Base-by-base conservation (phyloP, 371 early-diverging fungal species). In the Apophysomyces variabilis region DNA sequence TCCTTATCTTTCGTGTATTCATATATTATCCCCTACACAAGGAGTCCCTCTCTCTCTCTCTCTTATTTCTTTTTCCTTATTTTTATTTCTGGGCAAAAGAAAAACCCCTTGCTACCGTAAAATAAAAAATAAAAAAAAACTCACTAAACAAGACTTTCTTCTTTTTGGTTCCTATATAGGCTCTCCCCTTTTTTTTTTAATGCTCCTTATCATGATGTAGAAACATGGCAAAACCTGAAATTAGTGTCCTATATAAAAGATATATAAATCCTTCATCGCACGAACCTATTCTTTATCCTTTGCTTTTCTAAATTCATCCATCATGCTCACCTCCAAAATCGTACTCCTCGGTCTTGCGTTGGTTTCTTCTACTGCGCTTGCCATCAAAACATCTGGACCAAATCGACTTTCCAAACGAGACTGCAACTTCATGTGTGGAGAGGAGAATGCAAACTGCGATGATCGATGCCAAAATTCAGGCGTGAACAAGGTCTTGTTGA, bases 401-500 rank as follows among this genome's bases (percentile, higher is more conserved):
- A 64, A 65, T 46, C 60, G 65, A 39, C 62, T 65, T 1, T 18
- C 43, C 9, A 69, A 69, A 58, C 43, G 69, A 56, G 62, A 32
- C 3, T 69, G 69, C 13, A 60, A 65, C 16, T 69, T 61, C 11
- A 13, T 13, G 5, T 69, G 65, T 16, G 16, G 41, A 41, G 1
- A 1, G 1, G 41, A 16, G 4, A 39, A 65, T 11, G 41, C 35
- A 1, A n/a, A 18, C n/a, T 69, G 69, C 57, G 58, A 69, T 14
- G 13, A 35, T 4, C 21, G 38, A 1, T 69, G 69, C 14, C 38
- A 46, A n/a, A 21, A 1, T 13, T 18, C n/a, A 35, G 43, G 16
- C 35, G 21, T 32, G 11, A 47, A 59, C 18, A 41, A 26, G 5
- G 11, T 43, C 4, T 35, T 69, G 7, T 21, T 69, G 39, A 60